Evolutionary conservation across 768 basidiomycete species (phyloP), one percentile per base, ranked within the genome.

Genomic region (Heimioporus sp.): DNA sequence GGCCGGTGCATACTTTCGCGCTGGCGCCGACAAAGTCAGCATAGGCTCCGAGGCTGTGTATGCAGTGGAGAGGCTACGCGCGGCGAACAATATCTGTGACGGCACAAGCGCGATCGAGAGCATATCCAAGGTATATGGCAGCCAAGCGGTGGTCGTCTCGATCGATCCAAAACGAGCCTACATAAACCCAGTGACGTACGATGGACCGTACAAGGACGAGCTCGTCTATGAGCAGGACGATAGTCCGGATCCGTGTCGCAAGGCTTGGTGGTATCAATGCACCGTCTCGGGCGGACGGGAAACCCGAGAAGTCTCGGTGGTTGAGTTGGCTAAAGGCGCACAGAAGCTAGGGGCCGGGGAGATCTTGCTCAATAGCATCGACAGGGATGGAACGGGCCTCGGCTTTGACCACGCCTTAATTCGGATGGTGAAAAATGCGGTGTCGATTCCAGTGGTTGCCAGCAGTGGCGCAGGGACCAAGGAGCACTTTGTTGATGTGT

Each of bases 191-290:
- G 60, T 73, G 19, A 65, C 67, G 10, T 92, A 94, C 66, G 75
- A 81, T 37, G 90, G 89, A 3, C 83, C 85, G 10, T 84, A 85
- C 71, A 76, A 67, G 57, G 70, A 74, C 28, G 90, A 92, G 64
- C 68, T 91, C 19, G 68, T 91, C 24, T 57, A 63, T 32, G 76
- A 73, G 34, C 70, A 67, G 49, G 66, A 72, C 4, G 74, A 76
- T 51, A 70, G 71, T 9, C 66, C 73, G 9, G 80, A 75, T 51
- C 88, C 88, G 56, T 72, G 77, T 48, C 85, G 82, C 39, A 85
- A 82, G 64, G 86, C 84, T 39, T 98, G 97, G 94, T 98, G 96
- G 97, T 99, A 99, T 70, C 93, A 95, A 66, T 98, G 97, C 70
- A 98, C 97, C 11, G 90, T 98, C 43, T 90, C 86, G 1, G 96